A percentile compares a stretch with the other conserved stretches of the same genome.
phyloP scores from a whole-genome alignment of 306 rosid species.

The Rosa persica region DNA sequence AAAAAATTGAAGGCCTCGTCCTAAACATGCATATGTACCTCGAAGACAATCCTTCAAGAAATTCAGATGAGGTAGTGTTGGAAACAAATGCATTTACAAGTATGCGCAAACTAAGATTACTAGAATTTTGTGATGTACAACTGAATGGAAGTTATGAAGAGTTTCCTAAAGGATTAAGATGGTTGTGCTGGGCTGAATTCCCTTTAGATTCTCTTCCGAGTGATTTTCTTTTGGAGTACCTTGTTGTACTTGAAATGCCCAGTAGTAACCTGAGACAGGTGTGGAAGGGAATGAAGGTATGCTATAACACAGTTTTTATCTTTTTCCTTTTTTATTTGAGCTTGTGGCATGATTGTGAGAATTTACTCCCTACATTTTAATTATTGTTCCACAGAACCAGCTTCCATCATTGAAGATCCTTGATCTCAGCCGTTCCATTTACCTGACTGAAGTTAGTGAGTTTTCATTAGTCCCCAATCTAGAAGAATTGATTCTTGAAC shows the following conservation, averaged over 20 bases:
- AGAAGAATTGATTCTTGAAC: slow-evolving; percentile 7
- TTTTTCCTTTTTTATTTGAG: not conserved
- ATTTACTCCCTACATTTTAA: not conserved
- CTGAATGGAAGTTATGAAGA: not conserved
- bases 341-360: not conserved
- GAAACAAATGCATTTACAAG: not conserved
- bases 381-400: not conserved
- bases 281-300: not conserved
- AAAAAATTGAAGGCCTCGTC: not conserved
- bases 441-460: not conserved
- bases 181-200: slow-evolving; percentile 8
- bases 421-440: slow-evolving; percentile 9
- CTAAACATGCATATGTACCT: not conserved
- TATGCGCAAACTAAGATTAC: not conserved
- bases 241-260: not conserved
- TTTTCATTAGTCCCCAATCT: slow-evolving; percentile 13
- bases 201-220: not conserved
- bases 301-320: not conserved
- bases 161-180: not conserved
- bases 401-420: slow-evolving; percentile 13
- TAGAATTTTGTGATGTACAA: not conserved
- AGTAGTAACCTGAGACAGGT: not conserved
- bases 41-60: not conserved
- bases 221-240: not conserved
- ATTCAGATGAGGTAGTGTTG: not conserved